These are phyloP conservation scores for Fusarium tuaranense DNA, from an alignment of 2,329 filamentous ascomycete species.

Conservation along the genomic window DNA sequence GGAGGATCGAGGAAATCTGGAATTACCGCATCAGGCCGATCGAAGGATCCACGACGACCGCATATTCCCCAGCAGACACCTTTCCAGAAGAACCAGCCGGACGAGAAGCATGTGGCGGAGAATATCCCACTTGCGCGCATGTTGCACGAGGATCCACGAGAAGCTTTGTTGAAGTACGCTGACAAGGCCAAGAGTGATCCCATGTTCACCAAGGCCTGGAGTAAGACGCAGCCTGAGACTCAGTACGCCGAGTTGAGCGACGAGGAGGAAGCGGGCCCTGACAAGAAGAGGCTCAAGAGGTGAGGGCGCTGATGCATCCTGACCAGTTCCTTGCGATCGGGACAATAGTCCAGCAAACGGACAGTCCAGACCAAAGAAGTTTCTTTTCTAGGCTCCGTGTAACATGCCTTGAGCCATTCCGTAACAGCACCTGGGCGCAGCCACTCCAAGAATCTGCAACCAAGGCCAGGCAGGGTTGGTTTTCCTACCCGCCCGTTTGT, in stretches of 20 bases:
- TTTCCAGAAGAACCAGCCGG: conserved; percentile 89
- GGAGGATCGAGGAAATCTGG: conserved; percentile 69
- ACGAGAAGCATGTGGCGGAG: conserved; percentile 88
- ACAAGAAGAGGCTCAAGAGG: conserved; percentile 72
- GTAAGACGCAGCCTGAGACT: conserved; percentile 89
- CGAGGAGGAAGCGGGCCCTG: conserved; percentile 78
- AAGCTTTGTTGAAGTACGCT: conserved; percentile 94
- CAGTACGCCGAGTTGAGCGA: conserved; percentile 93
- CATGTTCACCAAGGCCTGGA: conserved; percentile 94
- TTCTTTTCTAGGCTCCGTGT: conserved; percentile 22
- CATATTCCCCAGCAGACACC: conserved; percentile 87
- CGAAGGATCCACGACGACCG: conserved; percentile 84
- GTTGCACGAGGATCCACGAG: conserved; percentile 95
- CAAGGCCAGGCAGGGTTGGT: not conserved
- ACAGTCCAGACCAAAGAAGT: conserved; percentile 11
- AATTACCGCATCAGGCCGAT: conserved; percentile 81
- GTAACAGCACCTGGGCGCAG: conserved; percentile 20
- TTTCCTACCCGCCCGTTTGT: conserved; percentile 3
- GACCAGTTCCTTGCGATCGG: conserved; percentile 8
- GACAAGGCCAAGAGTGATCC: conserved; percentile 93
- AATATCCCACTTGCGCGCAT: conserved; percentile 91
- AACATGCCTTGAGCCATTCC: conserved; percentile 27
- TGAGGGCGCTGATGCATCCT: conserved; percentile 48
- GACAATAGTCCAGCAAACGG: conserved; percentile 15
- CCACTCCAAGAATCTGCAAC: conserved; percentile 3